Conservation (phyloP, 352 stramenopile species). For the Bremia lactucae region DNA sequence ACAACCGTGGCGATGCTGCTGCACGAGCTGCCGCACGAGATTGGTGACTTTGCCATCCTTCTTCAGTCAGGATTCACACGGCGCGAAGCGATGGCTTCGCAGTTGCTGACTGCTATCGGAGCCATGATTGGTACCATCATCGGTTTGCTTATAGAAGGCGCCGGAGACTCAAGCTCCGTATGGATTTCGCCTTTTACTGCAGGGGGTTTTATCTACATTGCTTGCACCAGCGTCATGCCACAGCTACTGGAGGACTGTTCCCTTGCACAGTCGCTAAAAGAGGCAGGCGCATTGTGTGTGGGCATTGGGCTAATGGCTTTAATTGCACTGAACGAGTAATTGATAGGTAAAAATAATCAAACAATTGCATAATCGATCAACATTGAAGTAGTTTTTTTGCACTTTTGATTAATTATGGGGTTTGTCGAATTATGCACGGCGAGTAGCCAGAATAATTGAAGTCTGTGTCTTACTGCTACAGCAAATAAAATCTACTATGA, state of each 20-base stretch:
- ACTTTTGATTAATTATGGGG: no score
- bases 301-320: constrained; percentile 70
- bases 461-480: constrained; percentile 10
- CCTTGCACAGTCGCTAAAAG: constrained; percentile 54
- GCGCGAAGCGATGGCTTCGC: constrained; percentile 82
- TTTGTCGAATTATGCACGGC: no score
- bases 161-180: constrained; percentile 50
- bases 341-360: not conserved
- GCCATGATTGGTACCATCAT: constrained; percentile 86
- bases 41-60: constrained; percentile 88
- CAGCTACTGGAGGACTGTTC: constrained; percentile 85
- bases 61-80: constrained; percentile 86
- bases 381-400: no score
- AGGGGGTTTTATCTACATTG: constrained; percentile 90
- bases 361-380: not conserved
- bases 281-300: constrained; percentile 52
- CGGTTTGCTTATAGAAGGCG: constrained; percentile 65
- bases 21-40: constrained; percentile 88
- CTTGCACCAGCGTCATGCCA: constrained; percentile 84
- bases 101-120: constrained; percentile 87
- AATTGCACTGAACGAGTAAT: constrained; percentile 64
- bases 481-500: not conserved
- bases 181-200: constrained; percentile 82
- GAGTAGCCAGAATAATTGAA: constrained; percentile 13
- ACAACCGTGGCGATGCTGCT: constrained; percentile 85